Evolutionary conservation across 2,329 filamentous ascomycete genomes (phyloP), one percentile per base, ranked within the genome.

Genomic region (Claviceps citrina): DNA sequence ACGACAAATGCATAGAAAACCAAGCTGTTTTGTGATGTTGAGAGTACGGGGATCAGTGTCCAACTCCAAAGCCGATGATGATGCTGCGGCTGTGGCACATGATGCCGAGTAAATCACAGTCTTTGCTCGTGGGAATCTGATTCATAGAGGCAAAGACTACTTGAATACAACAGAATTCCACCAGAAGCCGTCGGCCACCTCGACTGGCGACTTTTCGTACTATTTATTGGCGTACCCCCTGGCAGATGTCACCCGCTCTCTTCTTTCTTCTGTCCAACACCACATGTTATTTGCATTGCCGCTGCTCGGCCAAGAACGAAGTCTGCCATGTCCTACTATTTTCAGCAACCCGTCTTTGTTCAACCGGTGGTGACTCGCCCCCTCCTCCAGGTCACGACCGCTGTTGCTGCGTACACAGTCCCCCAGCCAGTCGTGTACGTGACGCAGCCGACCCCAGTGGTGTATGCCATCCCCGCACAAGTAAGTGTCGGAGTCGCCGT

Each of bases 291-390:
- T n/a, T n/a, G n/a, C n/a, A n/a, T n/a, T n/a, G n/a, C n/a, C n/a
- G n/a, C n/a, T n/a, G n/a, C n/a, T n/a, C n/a, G n/a, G n/a, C n/a
- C n/a, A n/a, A n/a, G n/a, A n/a, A n/a, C n/a, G n/a, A n/a, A n/a
- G n/a, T 24, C 22, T 24, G 38, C 6, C 6, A 58, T 58, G 54
- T 9, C 49, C 0, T 54, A 46, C 20, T 46, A 50, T 32, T 49
- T 54, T 31, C 53, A 50, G 18, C 45, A 49, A 10, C 51, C 53
- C 18, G 38, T 54, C 30, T 51, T 58, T n/a, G 32, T 20, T 24
- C 44, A 20, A 15, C 13, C 41, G 22, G n/a, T 33, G 8, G 7
- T n/a, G n/a, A n/a, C n/a, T 19, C 7, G 13, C 18, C 22, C 7
- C 8, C 15, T 15, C n/a, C 7, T 6, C 15, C 37, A 13, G 7